Conservation (phyloP, 1,139 yeast genomes). For the Kodamaea sp. region DNA sequence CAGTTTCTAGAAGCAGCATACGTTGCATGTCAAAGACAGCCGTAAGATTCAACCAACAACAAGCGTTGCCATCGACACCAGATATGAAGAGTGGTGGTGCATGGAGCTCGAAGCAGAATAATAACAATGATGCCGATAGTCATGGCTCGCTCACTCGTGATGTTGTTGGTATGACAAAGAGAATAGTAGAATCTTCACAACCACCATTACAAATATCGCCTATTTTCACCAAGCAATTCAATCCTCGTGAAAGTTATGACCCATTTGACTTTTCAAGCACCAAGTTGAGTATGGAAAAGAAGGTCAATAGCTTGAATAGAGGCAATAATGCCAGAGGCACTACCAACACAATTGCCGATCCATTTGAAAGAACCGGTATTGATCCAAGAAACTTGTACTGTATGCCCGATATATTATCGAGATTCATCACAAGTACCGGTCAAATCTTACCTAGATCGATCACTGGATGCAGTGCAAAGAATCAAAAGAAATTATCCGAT, state of each 20-base stretch:
- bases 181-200: conserved; percentile 25
- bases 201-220: conserved; percentile 27
- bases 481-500: conserved; percentile 61
- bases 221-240: conserved; percentile 39
- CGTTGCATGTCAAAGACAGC: conserved; percentile 7
- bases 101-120: conserved; percentile 23
- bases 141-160: conserved; percentile 17
- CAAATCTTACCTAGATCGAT: conserved; percentile 62
- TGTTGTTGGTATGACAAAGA: conserved; percentile 31
- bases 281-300: conserved; percentile 40
- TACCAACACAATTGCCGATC: conserved; percentile 21
- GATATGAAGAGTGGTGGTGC: conserved; percentile 32
- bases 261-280: conserved; percentile 73
- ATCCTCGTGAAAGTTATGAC: conserved; percentile 51
- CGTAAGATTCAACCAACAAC: conserved; percentile 6
- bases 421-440: conserved; percentile 59
- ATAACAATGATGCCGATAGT: conserved; percentile 8
- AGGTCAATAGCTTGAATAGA: conserved; percentile 13
- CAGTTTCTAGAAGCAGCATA: conserved; percentile 2
- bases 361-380: conserved; percentile 53
- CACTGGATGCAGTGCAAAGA: conserved; percentile 60
- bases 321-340: conserved; percentile 6
- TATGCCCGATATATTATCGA: conserved; percentile 60
- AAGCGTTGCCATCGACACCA: conserved; percentile 25
- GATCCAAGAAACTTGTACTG: conserved; percentile 65